Conservation (phyloP, 768 basidiomycete genomes). For the Mycena rebaudengoi region DNA sequence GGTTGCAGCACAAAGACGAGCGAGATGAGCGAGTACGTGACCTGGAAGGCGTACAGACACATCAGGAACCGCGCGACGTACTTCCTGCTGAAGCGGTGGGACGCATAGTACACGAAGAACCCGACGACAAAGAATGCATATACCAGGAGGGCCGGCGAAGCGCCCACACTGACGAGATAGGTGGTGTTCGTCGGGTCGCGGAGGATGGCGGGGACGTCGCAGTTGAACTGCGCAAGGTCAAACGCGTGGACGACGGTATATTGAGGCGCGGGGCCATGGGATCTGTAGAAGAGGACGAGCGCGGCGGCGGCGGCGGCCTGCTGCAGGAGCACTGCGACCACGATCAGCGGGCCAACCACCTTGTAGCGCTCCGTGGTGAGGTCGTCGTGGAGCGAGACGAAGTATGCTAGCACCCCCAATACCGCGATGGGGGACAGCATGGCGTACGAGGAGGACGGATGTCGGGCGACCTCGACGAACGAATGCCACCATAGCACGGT, state of each 20-base stretch:
- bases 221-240: neutral
- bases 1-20: neutral
- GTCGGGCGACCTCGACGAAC: neutral
- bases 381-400: neutral
- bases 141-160: neutral
- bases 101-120: neutral
- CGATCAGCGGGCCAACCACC: neutral
- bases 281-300: neutral
- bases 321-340: neutral
- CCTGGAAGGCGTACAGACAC: neutral
- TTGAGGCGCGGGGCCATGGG: neutral
- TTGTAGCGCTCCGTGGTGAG: neutral
- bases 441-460: neutral
- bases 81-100: neutral
- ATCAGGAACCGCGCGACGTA: neutral
- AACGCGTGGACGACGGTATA: neutral
- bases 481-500: neutral
- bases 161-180: neutral
- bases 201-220: neutral
- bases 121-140: neutral
- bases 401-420: neutral
- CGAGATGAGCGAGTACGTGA: neutral
- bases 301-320: too few relatives aligned
- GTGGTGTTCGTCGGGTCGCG: neutral
- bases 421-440: neutral